Evolutionary conservation across 371 early-diverging fungal genomes (phyloP).

Genomic region (Actinomortierella ambigua): DNA sequence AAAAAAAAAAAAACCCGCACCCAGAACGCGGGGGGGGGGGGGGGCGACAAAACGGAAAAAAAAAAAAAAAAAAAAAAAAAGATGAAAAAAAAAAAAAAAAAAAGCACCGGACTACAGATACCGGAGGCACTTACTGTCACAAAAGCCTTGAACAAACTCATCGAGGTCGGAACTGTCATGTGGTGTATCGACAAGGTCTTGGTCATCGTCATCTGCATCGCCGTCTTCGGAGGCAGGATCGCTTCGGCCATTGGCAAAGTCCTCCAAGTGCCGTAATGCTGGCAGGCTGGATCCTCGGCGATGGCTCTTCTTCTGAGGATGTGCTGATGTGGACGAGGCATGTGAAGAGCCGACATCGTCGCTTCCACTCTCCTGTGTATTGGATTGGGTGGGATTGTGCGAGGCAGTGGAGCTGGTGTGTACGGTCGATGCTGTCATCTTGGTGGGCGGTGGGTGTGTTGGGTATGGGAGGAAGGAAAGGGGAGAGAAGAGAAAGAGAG

Average conservation of each 20-base stretch:
- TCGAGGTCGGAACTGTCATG: not conserved
- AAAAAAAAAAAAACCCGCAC: no score
- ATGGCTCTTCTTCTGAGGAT: slow-evolving; percentile 18
- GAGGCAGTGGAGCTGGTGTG: slow-evolving; percentile 38
- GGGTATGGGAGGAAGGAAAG: slow-evolving; percentile 8
- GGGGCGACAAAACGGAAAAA: not conserved
- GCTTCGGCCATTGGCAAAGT: slow-evolving; percentile 38
- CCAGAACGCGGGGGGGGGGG: no score
- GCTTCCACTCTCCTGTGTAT: slow-evolving; percentile 41
- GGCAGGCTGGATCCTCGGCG: not conserved
- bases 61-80: not conserved
- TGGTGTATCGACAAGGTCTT: not conserved
- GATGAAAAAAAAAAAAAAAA: not conserved
- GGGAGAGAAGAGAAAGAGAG: not conserved
- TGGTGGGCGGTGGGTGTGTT: slow-evolving; percentile 20
- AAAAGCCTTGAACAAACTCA: no score
- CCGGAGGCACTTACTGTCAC: not conserved
- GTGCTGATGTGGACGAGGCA: slow-evolving; percentile 13
- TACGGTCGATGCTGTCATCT: slow-evolving; percentile 38
- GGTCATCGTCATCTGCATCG: not conserved
- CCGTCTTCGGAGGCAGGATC: not conserved
- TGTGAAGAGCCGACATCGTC: slow-evolving; percentile 21
- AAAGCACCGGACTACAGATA: not conserved
- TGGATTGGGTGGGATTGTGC: slow-evolving; percentile 36
- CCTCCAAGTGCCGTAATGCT: not conserved